A percentile compares a stretch with the other conserved stretches of the same genome.
phyloP scores from a whole-genome alignment of 495 filamentous ascomycete species.

The Aspergillus conjunctus region DNA sequence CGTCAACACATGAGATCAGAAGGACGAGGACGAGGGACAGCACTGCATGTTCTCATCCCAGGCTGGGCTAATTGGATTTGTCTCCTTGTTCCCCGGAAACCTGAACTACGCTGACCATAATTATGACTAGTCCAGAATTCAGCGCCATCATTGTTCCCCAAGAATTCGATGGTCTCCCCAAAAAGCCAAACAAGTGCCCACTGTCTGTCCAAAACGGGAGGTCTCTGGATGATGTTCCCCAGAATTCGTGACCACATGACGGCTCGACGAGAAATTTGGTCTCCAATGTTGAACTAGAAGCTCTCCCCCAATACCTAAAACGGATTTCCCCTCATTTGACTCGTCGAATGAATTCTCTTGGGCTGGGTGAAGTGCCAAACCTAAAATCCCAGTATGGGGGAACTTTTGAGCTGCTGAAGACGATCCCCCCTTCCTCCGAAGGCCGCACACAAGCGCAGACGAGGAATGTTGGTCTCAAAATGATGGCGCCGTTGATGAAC shows the following conservation, averaged over 20 bases:
- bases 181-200: too few relatives aligned
- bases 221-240: background rate
- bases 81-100: background rate
- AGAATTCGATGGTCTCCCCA: background rate
- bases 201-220: background rate
- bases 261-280: background rate
- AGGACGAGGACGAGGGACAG: background rate
- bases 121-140: slow-evolving; percentile 3
- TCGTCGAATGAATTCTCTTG: background rate
- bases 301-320: background rate
- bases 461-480: background rate
- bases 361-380: background rate
- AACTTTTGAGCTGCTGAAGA: background rate
- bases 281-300: background rate
- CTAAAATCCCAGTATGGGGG: background rate
- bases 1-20: background rate
- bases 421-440: background rate
- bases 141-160: background rate
- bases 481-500: background rate
- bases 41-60: background rate
- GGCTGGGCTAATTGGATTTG: slow-evolving; percentile 1
- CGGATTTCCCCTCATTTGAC: background rate
- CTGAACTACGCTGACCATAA: background rate
- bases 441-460: background rate
- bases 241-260: background rate